Evolutionary conservation across 257 asterid species (phyloP), one percentile per base, ranked within the genome.

Genomic region (Gardenia jasminoides): DNA sequence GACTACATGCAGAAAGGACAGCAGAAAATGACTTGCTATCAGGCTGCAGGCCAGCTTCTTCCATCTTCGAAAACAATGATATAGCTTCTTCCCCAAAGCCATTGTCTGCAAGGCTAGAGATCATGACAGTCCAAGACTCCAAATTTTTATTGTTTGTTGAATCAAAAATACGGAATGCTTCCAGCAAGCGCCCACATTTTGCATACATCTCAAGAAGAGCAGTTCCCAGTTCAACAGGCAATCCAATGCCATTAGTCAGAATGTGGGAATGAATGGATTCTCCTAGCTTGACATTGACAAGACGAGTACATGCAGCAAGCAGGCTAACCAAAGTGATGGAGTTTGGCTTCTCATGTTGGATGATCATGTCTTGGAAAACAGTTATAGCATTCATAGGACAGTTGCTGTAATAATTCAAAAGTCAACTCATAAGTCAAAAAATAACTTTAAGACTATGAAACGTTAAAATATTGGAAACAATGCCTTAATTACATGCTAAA

Each of bases 81-180:
- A 91, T 1, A 62, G 88, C 93, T 84, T 88, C 92, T 84, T 82
- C 87, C 59, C 91, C 92, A 65, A 67, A 81, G 67, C 94, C 93
- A 72, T 86, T 79, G 74, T 86, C 91, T 24, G 94, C 91, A 66
- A 91, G 88, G 68, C 84, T 84, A n/a, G 94, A 88, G 36, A 92
- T 90, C 94, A 91, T 90, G 74, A 86, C 83, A 0, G 96, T 92
- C 97, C 97, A 93, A 70, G 90, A 86, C 77, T 86, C 88, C 71
- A 91, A 84, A 82, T 85, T 87, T 85, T 78, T 90, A 4, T 80
- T 82, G 7, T 30, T 46, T 74, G 87, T 80, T 44, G 84, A 85
- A 76, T 82, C 75, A 56, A 91, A 92, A 47, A 90, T 76, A 68
- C 19, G 80, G 84, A 83, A 86, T 81, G 95, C 95, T 78, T 92